phyloP scores from a whole-genome alignment of 306 rosid genomes.

The Acacia acuminata region DNA sequence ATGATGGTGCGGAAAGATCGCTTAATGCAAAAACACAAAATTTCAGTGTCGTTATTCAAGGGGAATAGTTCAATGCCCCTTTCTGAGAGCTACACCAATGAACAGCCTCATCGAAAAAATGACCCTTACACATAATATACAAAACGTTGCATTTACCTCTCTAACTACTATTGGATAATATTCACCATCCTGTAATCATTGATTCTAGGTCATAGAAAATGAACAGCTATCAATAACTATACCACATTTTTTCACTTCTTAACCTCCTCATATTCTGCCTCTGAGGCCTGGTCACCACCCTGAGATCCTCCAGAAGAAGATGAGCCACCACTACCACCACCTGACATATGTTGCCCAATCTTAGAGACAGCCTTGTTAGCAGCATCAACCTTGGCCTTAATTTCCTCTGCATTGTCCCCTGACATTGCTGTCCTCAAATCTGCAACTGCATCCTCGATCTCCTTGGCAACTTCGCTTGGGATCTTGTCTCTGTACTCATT shows the following conservation, averaged over 20 bases:
- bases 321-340: slow-evolving; percentile 54
- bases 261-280: slow-evolving; percentile 90
- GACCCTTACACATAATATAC: not conserved
- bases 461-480: no score
- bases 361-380: slow-evolving; percentile 86
- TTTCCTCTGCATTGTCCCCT: slow-evolving; percentile 60
- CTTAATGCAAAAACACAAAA: not conserved
- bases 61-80: not conserved
- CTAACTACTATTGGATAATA: not conserved
- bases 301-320: slow-evolving; percentile 61
- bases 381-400: slow-evolving; percentile 65
- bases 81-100: not conserved
- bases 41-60: not conserved
- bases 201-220: not conserved
- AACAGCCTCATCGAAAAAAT: not conserved
- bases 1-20: not conserved
- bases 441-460: no score
- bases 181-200: not conserved
- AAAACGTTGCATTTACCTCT: not conserved
- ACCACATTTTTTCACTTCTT: slow-evolving; percentile 52
- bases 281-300: slow-evolving; percentile 76
- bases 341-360: slow-evolving; percentile 86
- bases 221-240: not conserved
- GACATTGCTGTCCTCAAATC: no score
- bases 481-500: slow-evolving; percentile 73